These are phyloP conservation scores for Chytriomyces sp. DNA, from an alignment of 192 early-diverging fungal genomes.

Conservation along the genomic window DNA sequence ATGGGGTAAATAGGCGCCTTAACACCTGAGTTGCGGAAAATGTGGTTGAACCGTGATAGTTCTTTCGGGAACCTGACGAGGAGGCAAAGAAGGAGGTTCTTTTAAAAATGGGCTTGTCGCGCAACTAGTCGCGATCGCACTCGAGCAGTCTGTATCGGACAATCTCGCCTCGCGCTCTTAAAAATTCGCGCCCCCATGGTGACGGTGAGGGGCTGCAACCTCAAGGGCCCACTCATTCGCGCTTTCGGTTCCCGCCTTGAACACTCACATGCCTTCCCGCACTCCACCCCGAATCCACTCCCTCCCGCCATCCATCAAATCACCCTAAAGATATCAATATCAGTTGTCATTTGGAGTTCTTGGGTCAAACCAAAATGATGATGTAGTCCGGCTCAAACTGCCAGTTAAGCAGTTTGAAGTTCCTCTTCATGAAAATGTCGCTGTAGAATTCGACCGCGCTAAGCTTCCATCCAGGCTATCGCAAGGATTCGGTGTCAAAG, in stretches of 20 bases:
- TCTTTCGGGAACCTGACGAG: conserved; percentile 41
- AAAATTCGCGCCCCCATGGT: no score
- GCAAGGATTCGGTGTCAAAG: not conserved
- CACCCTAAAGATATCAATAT: conserved; percentile 54
- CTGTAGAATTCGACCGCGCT: conserved; percentile 74
- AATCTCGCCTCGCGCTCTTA: no score
- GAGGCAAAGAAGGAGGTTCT: no score
- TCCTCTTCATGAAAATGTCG: conserved; percentile 82
- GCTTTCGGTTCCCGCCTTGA: no score
- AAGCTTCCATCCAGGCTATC: conserved; percentile 54
- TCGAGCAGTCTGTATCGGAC: no score
- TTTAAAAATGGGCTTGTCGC: no score
- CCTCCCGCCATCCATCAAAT: conserved; percentile 71
- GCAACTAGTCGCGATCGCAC: no score
- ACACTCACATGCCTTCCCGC: not conserved
- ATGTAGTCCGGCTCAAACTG: conserved; percentile 62
- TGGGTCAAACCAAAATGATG: conserved; percentile 58
- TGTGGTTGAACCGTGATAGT: conserved; percentile 51
- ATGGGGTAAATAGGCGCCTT: conserved; percentile 57
- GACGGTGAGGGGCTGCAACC: no score
- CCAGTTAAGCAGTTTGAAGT: conserved; percentile 66
- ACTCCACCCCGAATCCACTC: conserved; percentile 39
- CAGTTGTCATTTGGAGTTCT: no score
- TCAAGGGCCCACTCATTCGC: no score
- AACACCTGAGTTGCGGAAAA: conserved; percentile 50